Conservation (phyloP, 2,329 filamentous ascomycete genomes). For the Basipetospora chlamydospora region DNA sequence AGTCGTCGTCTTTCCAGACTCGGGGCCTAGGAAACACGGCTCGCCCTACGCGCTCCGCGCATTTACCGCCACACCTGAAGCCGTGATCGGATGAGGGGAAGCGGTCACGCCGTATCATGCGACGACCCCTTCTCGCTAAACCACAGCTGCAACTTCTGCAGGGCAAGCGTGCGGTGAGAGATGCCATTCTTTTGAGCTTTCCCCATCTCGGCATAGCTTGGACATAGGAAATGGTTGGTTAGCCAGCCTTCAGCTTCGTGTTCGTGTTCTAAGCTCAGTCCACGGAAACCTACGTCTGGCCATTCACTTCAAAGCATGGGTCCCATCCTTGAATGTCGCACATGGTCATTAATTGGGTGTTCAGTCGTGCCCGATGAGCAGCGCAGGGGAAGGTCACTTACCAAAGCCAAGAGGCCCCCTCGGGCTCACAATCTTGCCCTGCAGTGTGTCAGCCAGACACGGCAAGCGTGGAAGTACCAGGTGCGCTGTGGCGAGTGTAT, state of each 20-base stretch:
- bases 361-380: too few species aligned
- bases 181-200: constrained; percentile 78
- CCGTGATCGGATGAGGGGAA: too few species aligned
- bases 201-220: constrained; percentile 87
- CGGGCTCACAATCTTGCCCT: constrained; percentile 1
- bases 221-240: background rate
- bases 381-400: too few species aligned
- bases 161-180: constrained; percentile 78
- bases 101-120: constrained; percentile 1
- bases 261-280: background rate
- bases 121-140: constrained; percentile 32
- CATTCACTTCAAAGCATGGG: constrained; percentile 85
- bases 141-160: constrained; percentile 77
- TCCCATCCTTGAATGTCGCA: constrained; percentile 99
- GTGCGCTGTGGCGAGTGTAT: too few species aligned
- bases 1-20: too few species aligned
- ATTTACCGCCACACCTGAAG: too few species aligned
- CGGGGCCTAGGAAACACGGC: too few species aligned
- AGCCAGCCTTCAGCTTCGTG: too few species aligned
- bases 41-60: too few species aligned
- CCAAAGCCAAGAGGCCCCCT: constrained; percentile 7
- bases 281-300: constrained; percentile 48
- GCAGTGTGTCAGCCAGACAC: constrained; percentile 13
- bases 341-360: too few species aligned
- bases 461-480: too few species aligned